phyloP scores from a whole-genome alignment of 2,329 filamentous ascomycete species.

The Massarina eburnea region DNA sequence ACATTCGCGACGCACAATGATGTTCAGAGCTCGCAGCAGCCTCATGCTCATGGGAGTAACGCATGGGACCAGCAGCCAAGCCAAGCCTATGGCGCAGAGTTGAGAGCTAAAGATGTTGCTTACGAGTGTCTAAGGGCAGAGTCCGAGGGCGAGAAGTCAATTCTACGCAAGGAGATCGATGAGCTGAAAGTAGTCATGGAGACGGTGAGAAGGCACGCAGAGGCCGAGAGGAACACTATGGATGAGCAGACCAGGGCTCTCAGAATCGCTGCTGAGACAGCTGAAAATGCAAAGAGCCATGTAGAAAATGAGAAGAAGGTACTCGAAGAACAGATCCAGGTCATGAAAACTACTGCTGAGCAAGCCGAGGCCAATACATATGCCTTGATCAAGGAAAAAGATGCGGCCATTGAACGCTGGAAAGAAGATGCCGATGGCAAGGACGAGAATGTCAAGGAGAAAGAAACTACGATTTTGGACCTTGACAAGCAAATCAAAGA shows the following conservation, averaged over 20 bases:
- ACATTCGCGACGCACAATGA: conserved; percentile 15
- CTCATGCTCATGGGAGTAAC: conserved; percentile 12
- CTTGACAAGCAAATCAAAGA: conserved; percentile 25
- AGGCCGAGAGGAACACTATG: conserved; percentile 17
- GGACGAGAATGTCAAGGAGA: conserved; percentile 33
- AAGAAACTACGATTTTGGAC: conserved; percentile 23
- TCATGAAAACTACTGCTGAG: conserved; percentile 19
- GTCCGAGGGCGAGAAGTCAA: conserved; percentile 19
- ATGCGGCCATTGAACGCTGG: conserved; percentile 30
- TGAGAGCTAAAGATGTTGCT: conserved; percentile 34
- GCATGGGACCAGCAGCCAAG: conserved; percentile 4
- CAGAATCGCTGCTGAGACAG: conserved; percentile 21
- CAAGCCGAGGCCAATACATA: conserved; percentile 26
- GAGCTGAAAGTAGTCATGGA: conserved; percentile 22
- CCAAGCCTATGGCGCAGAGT: conserved; percentile 19
- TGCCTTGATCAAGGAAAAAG: conserved; percentile 28
- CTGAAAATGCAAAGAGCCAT: conserved; percentile 9
- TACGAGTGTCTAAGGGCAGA: conserved; percentile 25
- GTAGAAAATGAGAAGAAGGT: conserved; percentile 14
- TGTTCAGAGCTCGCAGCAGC: conserved; percentile 12
- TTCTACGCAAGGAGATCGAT: conserved; percentile 12
- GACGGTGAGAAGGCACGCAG: conserved; percentile 18
- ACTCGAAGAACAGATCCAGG: conserved; percentile 23
- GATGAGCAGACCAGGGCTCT: conserved; percentile 23
- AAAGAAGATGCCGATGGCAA: conserved; percentile 40